Evolutionary conservation across 805 yeast genomes (phyloP).

Genomic region (Wickerhamomyces ciferrii): DNA sequence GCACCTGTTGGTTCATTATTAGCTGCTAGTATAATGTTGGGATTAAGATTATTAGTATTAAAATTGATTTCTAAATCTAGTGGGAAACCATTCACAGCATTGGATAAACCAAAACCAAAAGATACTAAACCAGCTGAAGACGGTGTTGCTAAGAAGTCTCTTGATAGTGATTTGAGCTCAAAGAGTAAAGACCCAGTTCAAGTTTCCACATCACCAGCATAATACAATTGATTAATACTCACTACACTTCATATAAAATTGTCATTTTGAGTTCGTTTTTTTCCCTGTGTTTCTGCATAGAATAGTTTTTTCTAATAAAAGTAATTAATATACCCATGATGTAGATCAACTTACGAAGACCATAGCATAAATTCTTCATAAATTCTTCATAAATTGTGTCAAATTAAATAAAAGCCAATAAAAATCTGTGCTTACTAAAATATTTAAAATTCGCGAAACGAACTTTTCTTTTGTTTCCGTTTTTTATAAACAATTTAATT

Average conservation of each 20-base stretch:
- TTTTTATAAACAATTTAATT: not conserved
- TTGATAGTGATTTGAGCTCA: too few relatives aligned
- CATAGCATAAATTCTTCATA: too few relatives aligned
- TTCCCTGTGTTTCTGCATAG: too few relatives aligned
- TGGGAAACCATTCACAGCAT: conserved; percentile 26
- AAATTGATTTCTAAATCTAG: conserved; percentile 16
- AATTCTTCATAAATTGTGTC: not conserved
- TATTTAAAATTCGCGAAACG: not conserved
- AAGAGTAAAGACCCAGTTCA: too few relatives aligned
- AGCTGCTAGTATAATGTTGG: conserved; percentile 48
- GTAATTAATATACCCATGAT: too few relatives aligned
- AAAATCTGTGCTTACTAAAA: not conserved
- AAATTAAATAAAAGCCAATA: not conserved
- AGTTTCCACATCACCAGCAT: too few relatives aligned
- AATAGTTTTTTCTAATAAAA: too few relatives aligned
- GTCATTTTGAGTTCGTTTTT: too few relatives aligned
- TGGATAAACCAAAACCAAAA: conserved; percentile 20
- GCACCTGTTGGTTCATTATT: conserved; percentile 81
- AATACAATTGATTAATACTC: too few relatives aligned
- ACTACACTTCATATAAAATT: too few relatives aligned
- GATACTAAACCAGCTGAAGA: not conserved
- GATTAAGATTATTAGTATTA: conserved; percentile 33
- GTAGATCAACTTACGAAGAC: too few relatives aligned
- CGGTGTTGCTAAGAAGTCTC: not conserved
- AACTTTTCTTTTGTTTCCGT: not conserved